Conservation (phyloP, 1,284 basidiomycete species). For the Trichosporon sp. region DNA sequence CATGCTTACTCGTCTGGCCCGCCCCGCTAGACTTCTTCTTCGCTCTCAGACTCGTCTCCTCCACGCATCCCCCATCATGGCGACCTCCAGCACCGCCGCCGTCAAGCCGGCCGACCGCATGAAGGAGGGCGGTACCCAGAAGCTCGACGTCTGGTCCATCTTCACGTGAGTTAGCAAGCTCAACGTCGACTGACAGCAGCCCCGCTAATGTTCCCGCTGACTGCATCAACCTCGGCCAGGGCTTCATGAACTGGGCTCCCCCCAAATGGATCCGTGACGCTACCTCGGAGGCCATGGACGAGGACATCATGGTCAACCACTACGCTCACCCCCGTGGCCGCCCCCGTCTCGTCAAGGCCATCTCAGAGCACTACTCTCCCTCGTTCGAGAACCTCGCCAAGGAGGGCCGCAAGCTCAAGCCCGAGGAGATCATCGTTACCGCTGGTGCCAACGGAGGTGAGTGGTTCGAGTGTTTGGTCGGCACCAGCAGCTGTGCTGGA, state of each 20-base stretch:
- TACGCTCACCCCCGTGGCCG: conserved; percentile 90
- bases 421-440: conserved; percentile 90
- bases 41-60: conserved; percentile 20
- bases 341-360: conserved; percentile 78
- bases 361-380: conserved; percentile 74
- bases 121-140: conserved; percentile 54
- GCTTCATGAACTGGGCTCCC: conserved; percentile 83
- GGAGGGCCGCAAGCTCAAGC: conserved; percentile 69
- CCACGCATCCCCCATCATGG: conserved; percentile 36
- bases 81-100: conserved; percentile 35
- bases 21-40: conserved; percentile 12
- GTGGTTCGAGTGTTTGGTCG: conserved; percentile 27
- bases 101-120: conserved; percentile 53
- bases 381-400: conserved; percentile 61
- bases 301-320: conserved; percentile 71
- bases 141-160: conserved; percentile 87
- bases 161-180: conserved; percentile 69
- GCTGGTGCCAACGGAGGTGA: conserved; percentile 93
- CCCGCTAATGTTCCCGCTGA: conserved; percentile 80
- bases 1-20: conserved; percentile 21
- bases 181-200: conserved; percentile 58
- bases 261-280: conserved; percentile 80
- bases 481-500: conserved; percentile 2
- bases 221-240: conserved; percentile 89
- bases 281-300: conserved; percentile 70